phyloP scores from a whole-genome alignment of 176 grass and related monocot genomes.

The Alopecurus myosuroides region DNA sequence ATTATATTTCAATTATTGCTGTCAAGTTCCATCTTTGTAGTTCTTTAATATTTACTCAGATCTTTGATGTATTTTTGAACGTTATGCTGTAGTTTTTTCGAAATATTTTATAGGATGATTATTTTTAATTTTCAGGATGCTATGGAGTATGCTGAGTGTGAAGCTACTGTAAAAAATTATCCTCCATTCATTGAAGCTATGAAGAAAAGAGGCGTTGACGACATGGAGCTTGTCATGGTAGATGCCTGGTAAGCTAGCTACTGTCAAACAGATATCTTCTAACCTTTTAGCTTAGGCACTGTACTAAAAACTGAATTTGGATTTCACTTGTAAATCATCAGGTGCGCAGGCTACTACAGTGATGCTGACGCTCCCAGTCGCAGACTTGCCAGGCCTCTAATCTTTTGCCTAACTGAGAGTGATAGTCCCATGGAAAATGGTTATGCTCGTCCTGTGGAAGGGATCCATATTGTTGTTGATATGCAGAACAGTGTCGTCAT shows the following conservation, averaged over 20 bases:
- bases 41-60: constrained; percentile 8
- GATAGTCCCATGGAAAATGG: constrained; percentile 99
- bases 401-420: constrained; percentile 98
- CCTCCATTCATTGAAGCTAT: constrained; percentile 97
- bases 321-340: constrained; percentile 20
- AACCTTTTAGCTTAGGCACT: neutral
- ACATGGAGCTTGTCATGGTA: constrained; percentile 99
- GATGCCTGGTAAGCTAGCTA: constrained; percentile 79
- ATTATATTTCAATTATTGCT: neutral
- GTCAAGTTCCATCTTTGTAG: neutral
- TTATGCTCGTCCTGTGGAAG: constrained; percentile 98
- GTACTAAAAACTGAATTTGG: neutral
- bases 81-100: neutral
- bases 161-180: constrained; percentile 91
- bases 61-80: neutral
- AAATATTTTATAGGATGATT: neutral
- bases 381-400: constrained; percentile 90
- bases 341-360: constrained; percentile 88
- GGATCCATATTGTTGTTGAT: constrained; percentile 88
- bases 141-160: constrained; percentile 97
- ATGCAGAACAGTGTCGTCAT: constrained; percentile 89
- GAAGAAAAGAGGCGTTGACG: constrained; percentile 97
- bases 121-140: constrained; percentile 60
- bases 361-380: constrained; percentile 87
- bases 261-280: neutral